Base-by-base conservation (phyloP, 495 filamentous ascomycete species). In the Cercophora sp. region DNA sequence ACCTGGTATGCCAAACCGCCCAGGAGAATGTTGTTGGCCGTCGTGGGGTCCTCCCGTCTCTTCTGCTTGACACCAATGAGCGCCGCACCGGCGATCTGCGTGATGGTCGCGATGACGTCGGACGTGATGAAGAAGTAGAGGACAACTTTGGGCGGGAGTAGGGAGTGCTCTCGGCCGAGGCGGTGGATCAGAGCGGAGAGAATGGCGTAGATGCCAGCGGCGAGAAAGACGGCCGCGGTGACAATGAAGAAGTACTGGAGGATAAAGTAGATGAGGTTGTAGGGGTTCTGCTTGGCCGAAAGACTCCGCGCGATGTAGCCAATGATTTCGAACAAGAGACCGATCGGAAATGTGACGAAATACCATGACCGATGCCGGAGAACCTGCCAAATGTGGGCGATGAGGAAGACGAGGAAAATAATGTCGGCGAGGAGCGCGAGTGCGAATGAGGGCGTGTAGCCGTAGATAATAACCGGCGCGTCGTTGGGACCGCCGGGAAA, bases 171-270 rank as follows among this genome's bases (percentile, higher is more conserved):
- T 1, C 57, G 41, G 16, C 70, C 66, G 8, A 64, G 51, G 1
- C 63, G 57, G 44, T 60, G 42, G 44, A 82, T 79, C 10, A 81
- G 60, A 2, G 66, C 59, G 0, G 67, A 70, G 10, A 81, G 62
- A 40, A 73, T 60, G 10, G 72, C 75, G 66, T 82, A 82, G 46
- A 82, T 74, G 6, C 66, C 71, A 0, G 78, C 79, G n/a, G 71
- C 62, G 59, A 80, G 66, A 57, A 80, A 77, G 18, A 82, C 79
- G 8, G 79, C 79, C 5, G 79, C 78, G 6, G 74, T 72, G 47
- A 82, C 78, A 52, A 82, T 78, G 67, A 78, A 78, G 67, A 81
- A 82, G 64, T 80, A 81, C 52, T 81, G 77, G n/a, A 78, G 41
- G 24, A 81, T 70, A 49, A 80, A 81, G 63, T 72, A 79, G 44